Base-by-base conservation (phyloP, 2,329 filamentous ascomycete species). In the Macroventuria anomochaeta region DNA sequence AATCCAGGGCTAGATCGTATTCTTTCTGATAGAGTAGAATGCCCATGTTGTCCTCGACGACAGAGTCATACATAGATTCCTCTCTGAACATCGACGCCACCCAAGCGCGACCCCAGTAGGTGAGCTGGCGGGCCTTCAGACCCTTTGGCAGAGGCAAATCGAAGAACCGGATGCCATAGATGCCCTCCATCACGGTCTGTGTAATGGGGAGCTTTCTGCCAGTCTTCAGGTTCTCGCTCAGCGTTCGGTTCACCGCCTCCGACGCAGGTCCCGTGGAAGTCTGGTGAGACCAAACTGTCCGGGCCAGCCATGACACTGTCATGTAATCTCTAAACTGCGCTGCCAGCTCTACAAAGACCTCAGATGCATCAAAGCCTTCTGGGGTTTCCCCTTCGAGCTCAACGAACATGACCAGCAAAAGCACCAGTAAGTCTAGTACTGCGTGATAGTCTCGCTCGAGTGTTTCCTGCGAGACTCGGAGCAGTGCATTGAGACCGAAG, bases 381-480 rank as follows among this genome's bases (percentile, higher is more conserved):
- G 85, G 85, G 13, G 89, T 84, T 33, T 91, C 86, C 34, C 88
- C 86, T 60, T 87, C 84, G 32, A 87, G 88, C 71, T 95, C 89
- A 3, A 65, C 53, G 34, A 68, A 68, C 81, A 97, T 88, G 72
- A 97, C 92, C 8, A 95, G 83, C 13, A 96, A 81, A 6, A 99
- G 81, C 2, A 95, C 82, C 2, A 97, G 79, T 53, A 97, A 84
- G 67, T 93, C 91, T 58, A 96, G 86, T 43, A 96, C 85, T 7
- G 95, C 80, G 55, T 85, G 85, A 76, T 87, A 87, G 55, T 89
- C 88, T 26, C 90, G 76, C 43, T 88, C 82, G 6, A 95, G 83
- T 11, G 85, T 88, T 69, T 97, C 92, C 67, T 93, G 89, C 0
- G 90, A 86, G 6, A 91, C 88, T 57, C 87, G 87, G 10, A 96